phyloP scores from a whole-genome alignment of 1,139 yeast species.

The Debaryomyces sp. region DNA sequence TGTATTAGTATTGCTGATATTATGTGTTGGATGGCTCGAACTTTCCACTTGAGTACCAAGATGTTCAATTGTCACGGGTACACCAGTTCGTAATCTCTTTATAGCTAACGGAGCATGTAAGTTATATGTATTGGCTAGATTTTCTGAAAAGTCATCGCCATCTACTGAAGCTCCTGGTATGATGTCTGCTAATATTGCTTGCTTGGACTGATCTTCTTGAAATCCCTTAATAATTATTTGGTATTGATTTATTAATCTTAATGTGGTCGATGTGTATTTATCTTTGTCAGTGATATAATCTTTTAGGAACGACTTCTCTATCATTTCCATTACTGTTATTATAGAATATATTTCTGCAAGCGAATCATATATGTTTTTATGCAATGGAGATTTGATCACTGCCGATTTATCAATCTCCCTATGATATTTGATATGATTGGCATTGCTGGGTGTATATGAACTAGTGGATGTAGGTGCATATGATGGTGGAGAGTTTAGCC shows the following conservation, averaged over 20 bases:
- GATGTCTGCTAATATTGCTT: conserved; percentile 7
- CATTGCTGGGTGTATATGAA: conserved; percentile 31
- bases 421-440: conserved; percentile 39
- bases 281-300: conserved; percentile 70
- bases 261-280: conserved; percentile 65
- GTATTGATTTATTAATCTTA: conserved; percentile 76
- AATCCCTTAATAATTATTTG: conserved; percentile 65
- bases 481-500: conserved; percentile 30
- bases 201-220: conserved; percentile 34
- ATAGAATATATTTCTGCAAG: conserved; percentile 83
- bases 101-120: conserved; percentile 62
- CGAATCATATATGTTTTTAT: conserved; percentile 65
- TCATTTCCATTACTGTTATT: conserved; percentile 72
- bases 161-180: conserved; percentile 12
- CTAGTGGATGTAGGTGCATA: conserved; percentile 53
- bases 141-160: conserved; percentile 8
- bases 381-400: conserved; percentile 49
- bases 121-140: conserved; percentile 28
- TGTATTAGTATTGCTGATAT: conserved; percentile 1
- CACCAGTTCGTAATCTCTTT: conserved; percentile 67
- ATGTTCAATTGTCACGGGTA: conserved; percentile 86
- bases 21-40: conserved; percentile 13
- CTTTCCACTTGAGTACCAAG: conserved; percentile 27
- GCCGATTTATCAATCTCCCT: conserved; percentile 52
- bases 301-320: conserved; percentile 78